Evolutionary conservation across 371 early-diverging fungal genomes (phyloP).

Genomic region (Apophysomyces elegans): DNA sequence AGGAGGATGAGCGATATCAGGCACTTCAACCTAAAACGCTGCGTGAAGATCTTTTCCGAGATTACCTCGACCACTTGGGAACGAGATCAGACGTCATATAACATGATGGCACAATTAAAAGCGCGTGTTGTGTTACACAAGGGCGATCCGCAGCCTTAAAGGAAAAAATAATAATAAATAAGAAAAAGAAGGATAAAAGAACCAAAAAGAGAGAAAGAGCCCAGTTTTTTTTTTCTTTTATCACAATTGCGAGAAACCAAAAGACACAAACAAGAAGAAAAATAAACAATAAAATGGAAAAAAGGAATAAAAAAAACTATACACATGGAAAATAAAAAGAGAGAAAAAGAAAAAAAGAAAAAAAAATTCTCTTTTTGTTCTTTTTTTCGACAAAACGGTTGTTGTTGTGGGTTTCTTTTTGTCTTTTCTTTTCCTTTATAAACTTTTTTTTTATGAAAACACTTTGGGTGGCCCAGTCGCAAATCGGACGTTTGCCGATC

Average conservation of each 20-base stretch:
- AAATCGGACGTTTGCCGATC: constrained; percentile 33
- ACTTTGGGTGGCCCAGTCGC: constrained; percentile 44
- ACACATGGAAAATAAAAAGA: no score
- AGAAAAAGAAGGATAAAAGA: neutral
- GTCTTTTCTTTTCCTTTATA: neutral
- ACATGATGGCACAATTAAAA: neutral
- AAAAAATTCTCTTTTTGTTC: no score
- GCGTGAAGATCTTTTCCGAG: constrained; percentile 68
- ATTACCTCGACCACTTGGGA: constrained; percentile 47
- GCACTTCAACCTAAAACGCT: constrained; percentile 56
- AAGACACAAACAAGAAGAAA: no score
- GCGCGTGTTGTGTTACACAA: constrained; percentile 9
- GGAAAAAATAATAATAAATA: neutral
- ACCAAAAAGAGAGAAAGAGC: neutral
- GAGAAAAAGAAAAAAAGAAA: no score
- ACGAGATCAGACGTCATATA: constrained; percentile 5
- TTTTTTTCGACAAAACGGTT: no score
- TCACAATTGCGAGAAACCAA: no score
- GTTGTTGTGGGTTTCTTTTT: no score
- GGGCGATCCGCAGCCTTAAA: constrained; percentile 10
- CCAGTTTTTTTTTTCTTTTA: no score
- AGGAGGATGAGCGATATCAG: constrained; percentile 59
- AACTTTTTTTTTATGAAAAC: constrained; percentile 18
- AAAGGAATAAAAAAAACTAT: no score
- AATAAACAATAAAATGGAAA: no score